Base-by-base conservation (phyloP, 2,329 filamentous ascomycete species). In the Colletotrichum shisoi region DNA sequence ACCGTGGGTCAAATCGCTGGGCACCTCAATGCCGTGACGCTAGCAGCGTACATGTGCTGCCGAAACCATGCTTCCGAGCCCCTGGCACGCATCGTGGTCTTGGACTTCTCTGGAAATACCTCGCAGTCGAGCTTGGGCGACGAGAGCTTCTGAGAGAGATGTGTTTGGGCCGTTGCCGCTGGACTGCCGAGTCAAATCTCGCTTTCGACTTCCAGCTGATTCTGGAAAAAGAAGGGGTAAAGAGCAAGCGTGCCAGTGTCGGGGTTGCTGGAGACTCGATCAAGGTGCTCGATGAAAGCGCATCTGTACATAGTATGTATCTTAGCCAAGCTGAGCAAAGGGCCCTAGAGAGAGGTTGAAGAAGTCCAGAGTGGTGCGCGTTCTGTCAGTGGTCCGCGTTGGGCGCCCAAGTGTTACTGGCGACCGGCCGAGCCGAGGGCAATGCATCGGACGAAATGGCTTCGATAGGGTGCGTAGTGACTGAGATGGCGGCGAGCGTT, bases 151-250 rank as follows among this genome's bases (percentile, higher is more conserved):
- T 17, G 42, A n/a, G 40, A 9, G 40, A 9, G 12, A 27, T 51
- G 34, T 49, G 19, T 34, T 44, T 49, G 51, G 61, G 53, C 53
- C 53, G 46, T 45, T 51, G 27, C 56, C 44, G 56, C 64, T 54
- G 56, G 65, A 60, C 61, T 61, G 44, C 51, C 19, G 54, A 56
- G 5, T 56, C 27, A 48, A 54, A 63, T 51, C 44, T 42, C 54
- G 46, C 60, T 27, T 63, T 34, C 31, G 34, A 44, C 40, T 67
- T 64, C 54, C 54, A 65, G 48, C 42, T 45, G 24, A 39, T 68
- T 68, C 65, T 68, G 61, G 65, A 68, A 68, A 45, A 62, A 37
- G 4, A 52, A n/a, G 27, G 7, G 27, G 27, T 44, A 54, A 56
- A 46, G 37, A 44, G 51, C 48, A 51, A 39, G 37, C n/a, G 13